Percentiles rank a stretch among this genome's conserved stretches.
Conservation (phyloP, 768 basidiomycete genomes). For the Tulasnella sp. region DNA sequence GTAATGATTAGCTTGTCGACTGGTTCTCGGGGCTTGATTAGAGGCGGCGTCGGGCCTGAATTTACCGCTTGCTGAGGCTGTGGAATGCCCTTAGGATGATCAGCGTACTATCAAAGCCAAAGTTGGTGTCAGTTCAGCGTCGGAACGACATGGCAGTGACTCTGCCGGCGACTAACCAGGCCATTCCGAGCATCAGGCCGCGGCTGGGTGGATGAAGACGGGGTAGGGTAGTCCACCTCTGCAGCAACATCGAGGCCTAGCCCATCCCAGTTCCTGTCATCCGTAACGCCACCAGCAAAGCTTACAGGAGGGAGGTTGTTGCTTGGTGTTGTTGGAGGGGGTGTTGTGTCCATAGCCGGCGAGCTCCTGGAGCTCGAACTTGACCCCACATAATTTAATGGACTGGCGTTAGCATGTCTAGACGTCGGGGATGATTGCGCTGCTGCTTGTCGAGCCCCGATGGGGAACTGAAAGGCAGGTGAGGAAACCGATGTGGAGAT, state of each 20-base stretch:
- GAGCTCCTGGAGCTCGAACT: constrained; percentile 58
- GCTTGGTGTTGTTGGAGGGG: constrained; percentile 60
- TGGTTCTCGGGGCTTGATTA: constrained; percentile 1
- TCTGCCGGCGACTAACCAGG: neutral
- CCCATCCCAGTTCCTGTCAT: constrained; percentile 18
- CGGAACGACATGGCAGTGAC: neutral
- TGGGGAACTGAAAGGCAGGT: neutral
- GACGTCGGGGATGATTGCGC: constrained; percentile 9
- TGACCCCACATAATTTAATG: constrained; percentile 31
- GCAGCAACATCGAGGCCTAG: constrained; percentile 28
- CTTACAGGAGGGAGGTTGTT: constrained; percentile 41
- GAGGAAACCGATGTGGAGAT: constrained; percentile 10
- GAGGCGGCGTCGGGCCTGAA: neutral
- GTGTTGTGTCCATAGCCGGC: constrained; percentile 56
- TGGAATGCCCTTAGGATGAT: neutral
- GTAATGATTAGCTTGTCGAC: constrained; percentile 20
- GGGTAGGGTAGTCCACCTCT: neutral
- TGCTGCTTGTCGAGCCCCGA: neutral
- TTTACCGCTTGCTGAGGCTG: neutral
- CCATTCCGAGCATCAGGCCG: neutral
- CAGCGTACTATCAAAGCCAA: neutral
- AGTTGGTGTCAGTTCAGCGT: neutral
- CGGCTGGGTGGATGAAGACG: neutral
- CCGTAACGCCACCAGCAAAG: constrained; percentile 34
- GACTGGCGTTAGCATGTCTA: constrained; percentile 9